Evolutionary conservation across 1,284 basidiomycete genomes (phyloP).

Genomic region (Ceratorhiza oryzae-sativae): DNA sequence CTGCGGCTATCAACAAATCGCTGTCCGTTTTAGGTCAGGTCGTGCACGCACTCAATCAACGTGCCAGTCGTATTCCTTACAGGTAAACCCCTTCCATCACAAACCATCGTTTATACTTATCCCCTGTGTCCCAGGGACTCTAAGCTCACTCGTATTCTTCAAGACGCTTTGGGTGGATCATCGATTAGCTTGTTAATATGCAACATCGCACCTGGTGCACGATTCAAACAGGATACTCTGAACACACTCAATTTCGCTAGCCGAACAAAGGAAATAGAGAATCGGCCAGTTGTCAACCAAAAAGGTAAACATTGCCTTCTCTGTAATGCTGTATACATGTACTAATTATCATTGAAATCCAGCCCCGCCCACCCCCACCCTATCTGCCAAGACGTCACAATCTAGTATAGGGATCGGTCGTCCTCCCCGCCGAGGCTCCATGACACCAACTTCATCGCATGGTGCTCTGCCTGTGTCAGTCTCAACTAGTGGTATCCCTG

Average conservation of each 20-base stretch:
- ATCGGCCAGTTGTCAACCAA: slow-evolving; percentile 75
- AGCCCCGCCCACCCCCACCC: slow-evolving; percentile 55
- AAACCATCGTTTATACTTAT: slow-evolving; percentile 64
- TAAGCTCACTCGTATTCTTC: slow-evolving; percentile 97
- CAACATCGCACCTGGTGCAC: slow-evolving; percentile 79
- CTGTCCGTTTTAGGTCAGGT: slow-evolving; percentile 82
- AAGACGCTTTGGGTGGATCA: slow-evolving; percentile 80
- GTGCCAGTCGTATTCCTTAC: slow-evolving; percentile 79
- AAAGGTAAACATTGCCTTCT: slow-evolving; percentile 56
- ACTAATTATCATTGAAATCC: slow-evolving; percentile 27
- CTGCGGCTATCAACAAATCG: slow-evolving; percentile 84
- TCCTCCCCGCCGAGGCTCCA: slow-evolving; percentile 44
- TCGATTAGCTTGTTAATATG: slow-evolving; percentile 81
- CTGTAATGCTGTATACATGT: not conserved
- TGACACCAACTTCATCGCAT: slow-evolving; percentile 40
- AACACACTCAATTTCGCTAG: slow-evolving; percentile 85
- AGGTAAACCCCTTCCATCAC: slow-evolving; percentile 85
- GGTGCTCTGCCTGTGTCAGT: slow-evolving; percentile 29
- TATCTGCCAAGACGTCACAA: slow-evolving; percentile 48
- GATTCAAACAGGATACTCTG: slow-evolving; percentile 80
- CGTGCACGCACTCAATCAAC: slow-evolving; percentile 79
- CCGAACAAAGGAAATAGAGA: slow-evolving; percentile 80
- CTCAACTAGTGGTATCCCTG: slow-evolving; percentile 28
- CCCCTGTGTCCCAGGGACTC: slow-evolving; percentile 84
- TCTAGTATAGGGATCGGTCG: slow-evolving; percentile 32